Base-by-base conservation (phyloP, 352 stramenopile genomes). In the Phytophthora chlamydospora region DNA sequence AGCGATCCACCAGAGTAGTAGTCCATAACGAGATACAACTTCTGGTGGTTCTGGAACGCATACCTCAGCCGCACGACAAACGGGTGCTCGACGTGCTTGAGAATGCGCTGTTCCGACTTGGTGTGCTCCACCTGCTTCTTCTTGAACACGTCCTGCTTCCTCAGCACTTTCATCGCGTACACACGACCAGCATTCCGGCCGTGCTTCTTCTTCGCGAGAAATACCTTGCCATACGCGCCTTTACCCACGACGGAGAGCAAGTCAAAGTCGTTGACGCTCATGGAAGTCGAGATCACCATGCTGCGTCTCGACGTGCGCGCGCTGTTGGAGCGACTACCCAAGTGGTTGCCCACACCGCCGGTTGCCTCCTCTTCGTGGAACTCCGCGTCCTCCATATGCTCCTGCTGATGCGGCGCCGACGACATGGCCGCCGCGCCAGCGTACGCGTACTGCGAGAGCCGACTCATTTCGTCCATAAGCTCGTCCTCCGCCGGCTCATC, bases 101-200 rank as follows among this genome's bases (percentile, higher is more conserved):
- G 70, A 62, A 96, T 95, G 21, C 84, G 82, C 67, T 91, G 87
- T 70, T 96, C 88, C 35, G 85, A 93, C 68, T 93, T 96, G 41
- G 87, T 95, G 63, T 94, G 83, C 50, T 95, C 85, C 2, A 95
- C 81, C 57, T 93, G 88, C 42, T 93, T 86, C 58, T 95, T 93
- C 57, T 82, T 80, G 58, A 95, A 91, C 38, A 96, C 85, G 46
- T 95, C 78, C 41, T 91, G 73, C 63, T 96, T 96, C 10, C 80
- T 76, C 46, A 95, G 61, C 32, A 96, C 87, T 62, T 96, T 96
- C 86, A 95, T 95, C n/a, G 88, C 88, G 71, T 95, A 96, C 43
- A 95, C 76, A 21, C 81, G 71, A 0, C 85, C 86, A 2, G 78
- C 48, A 62, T 92, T 90, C 40, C 78, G 77, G 0, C 79, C 84